Base-by-base conservation (phyloP, 2,329 filamentous ascomycete species). In the Pseudocercospora fuligena region DNA sequence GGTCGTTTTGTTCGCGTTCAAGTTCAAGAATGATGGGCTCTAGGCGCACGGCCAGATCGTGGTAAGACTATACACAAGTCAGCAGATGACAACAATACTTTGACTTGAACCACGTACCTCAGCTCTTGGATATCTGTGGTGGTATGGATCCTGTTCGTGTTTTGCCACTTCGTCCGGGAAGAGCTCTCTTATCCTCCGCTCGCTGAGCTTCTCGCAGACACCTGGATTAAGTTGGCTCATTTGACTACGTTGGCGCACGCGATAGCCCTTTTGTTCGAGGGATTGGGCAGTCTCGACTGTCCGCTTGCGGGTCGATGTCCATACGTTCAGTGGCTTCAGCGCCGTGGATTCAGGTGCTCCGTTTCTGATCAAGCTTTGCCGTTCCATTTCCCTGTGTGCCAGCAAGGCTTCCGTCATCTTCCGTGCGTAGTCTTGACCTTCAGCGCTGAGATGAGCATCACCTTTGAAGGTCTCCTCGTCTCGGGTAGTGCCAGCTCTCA, bases 161-260 rank as follows among this genome's bases (percentile, higher is more conserved):
- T 97, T 97, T 71, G 89, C 86, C 6, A 97, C 92, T 79, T 99
- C 95, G 3, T 97, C 92, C 0, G 94, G 92, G 76, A 94, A 97
- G 64, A 94, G 84, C 73, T 88, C 83, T 62, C 92, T 89, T 71
- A 99, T 96, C 60, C 88, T 89, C 14, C 85, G 85, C 79, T 97
- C 94, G 6, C 92, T 92, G 83, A 98, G 90, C 79, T 93, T 95
- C 81, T 98, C 95, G 75, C 94, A 97, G 5, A 97, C 93, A 2
- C 95, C 95, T 0, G 95, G 95, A 76, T 99, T 97, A 75, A 99
- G 88, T 81, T 98, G 94, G 76, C 94, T 97, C 90, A 99, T 93
- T 78, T 99, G 94, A 57, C 94, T 94, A 65, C 95, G 88, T 79
- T 98, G 95, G 19, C 92, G 89, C 57, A 98, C 91, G 73, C 92